These are phyloP conservation scores for Oxyria digyna DNA, from an alignment of 148 eudicot species.

Conservation along the genomic window DNA sequence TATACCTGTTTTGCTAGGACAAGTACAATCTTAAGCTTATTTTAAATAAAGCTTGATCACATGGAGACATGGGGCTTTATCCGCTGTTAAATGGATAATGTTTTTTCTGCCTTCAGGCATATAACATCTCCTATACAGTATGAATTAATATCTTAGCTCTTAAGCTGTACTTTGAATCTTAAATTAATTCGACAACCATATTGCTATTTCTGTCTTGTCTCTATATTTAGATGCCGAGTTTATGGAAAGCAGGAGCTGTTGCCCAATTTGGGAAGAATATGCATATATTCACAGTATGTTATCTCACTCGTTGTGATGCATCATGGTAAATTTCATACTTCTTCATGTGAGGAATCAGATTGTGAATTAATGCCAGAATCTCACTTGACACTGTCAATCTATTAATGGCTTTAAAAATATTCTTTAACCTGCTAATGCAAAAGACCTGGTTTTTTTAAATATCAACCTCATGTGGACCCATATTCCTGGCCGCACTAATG, in stretches of 20 bases:
- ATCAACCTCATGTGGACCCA: constrained; percentile 15
- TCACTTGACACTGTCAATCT: constrained; percentile 16
- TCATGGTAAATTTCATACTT: constrained; percentile 2
- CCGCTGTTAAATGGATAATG: background rate
- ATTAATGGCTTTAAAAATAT: constrained; percentile 21
- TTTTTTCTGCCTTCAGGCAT: constrained; percentile 1
- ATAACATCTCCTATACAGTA: background rate
- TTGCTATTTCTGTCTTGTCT: background rate
- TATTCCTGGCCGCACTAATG: constrained; percentile 16
- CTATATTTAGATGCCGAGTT: background rate
- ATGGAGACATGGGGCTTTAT: constrained; percentile 1
- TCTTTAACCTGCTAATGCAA: constrained; percentile 21
- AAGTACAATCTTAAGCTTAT: constrained; percentile 4
- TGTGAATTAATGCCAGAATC: constrained; percentile 26
- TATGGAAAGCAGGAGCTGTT: background rate
- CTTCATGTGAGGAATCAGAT: background rate
- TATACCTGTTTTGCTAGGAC: background rate
- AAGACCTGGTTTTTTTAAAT: constrained; percentile 16
- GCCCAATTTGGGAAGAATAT: constrained; percentile 7
- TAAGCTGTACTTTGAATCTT: background rate
- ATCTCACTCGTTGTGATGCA: background rate
- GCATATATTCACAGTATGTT: background rate
- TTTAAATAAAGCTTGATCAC: constrained; percentile 1
- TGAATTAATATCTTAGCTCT: background rate
- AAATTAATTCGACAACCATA: background rate